Percentiles rank a stretch among this genome's conserved stretches.
Evolutionary conservation across 148 eudicot genomes (phyloP).

Genomic region (Rhododendron simsii): DNA sequence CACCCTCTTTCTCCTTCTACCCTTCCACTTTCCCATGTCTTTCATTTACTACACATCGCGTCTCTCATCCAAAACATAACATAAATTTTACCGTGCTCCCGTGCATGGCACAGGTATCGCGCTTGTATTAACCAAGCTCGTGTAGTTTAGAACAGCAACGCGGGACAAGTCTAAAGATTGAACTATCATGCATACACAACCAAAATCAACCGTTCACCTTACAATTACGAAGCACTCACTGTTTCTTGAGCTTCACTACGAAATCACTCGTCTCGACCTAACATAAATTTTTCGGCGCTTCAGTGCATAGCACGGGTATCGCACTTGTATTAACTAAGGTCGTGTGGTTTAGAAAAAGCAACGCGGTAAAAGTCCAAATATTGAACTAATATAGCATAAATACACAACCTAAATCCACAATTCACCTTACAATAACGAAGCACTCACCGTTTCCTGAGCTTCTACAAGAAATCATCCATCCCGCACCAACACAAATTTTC

Average conservation of each 20-base stretch:
- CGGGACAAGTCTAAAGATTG: background rate
- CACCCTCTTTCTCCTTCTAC: background rate
- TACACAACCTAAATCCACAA: background rate
- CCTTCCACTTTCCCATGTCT: background rate
- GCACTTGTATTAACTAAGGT: background rate
- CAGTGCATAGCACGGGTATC: background rate
- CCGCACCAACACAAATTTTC: background rate
- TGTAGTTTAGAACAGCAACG: background rate
- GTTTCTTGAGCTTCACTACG: constrained; percentile 58
- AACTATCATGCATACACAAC: background rate
- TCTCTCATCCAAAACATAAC: constrained; percentile 17
- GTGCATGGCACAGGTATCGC: background rate
- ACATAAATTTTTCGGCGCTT: background rate
- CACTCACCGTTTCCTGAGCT: constrained; percentile 47
- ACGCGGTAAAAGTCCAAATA: background rate
- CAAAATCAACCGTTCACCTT: background rate
- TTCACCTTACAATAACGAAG: background rate
- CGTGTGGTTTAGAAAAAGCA: background rate
- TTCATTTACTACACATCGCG: background rate
- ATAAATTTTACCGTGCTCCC: background rate
- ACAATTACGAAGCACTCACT: constrained; percentile 31
- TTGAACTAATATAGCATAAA: background rate
- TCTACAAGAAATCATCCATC: constrained; percentile 35
- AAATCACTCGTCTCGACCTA: constrained; percentile 42
- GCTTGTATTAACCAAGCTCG: background rate